Evolutionary conservation across 495 filamentous ascomycete species (phyloP).

Genomic region (Pseudomonodictys pantanalensis): DNA sequence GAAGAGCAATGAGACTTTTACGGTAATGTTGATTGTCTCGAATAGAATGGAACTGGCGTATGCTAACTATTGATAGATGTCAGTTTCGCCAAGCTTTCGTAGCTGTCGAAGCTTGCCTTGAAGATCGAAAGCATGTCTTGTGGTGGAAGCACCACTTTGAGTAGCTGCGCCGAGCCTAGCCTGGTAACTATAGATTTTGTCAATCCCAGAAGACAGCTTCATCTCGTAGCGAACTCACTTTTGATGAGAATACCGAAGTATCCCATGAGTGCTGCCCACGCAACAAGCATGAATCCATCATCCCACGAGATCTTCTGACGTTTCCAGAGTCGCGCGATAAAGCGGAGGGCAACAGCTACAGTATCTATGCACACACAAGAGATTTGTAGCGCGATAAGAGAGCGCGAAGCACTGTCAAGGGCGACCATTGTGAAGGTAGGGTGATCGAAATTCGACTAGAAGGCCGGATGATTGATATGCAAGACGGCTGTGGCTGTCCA

Average conservation of each 20-base stretch:
- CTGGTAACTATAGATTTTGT: background rate
- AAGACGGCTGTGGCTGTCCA: too few relatives aligned
- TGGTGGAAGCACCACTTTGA: background rate
- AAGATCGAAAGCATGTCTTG: background rate
- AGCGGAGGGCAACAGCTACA: background rate
- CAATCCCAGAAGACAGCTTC: background rate
- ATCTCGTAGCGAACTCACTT: background rate
- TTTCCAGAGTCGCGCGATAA: background rate
- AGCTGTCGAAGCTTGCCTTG: background rate
- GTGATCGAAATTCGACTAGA: too few relatives aligned
- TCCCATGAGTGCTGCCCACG: background rate
- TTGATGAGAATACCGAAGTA: background rate
- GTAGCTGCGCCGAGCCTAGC: background rate
- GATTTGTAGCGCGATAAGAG: background rate
- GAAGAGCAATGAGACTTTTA: background rate
- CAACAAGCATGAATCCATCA: slow-evolving; percentile 1
- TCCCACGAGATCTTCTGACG: background rate
- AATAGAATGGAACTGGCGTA: background rate
- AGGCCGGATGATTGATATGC: too few relatives aligned
- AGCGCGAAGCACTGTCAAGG: background rate
- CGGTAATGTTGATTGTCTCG: background rate
- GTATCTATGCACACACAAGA: background rate
- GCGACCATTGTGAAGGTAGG: background rate
- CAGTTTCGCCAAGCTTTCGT: too few relatives aligned
- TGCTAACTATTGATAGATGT: background rate